Percentiles rank a stretch among this genome's conserved stretches.
Evolutionary conservation across 352 stramenopile species (phyloP).

Genomic region (Globisporangium ultimum): DNA sequence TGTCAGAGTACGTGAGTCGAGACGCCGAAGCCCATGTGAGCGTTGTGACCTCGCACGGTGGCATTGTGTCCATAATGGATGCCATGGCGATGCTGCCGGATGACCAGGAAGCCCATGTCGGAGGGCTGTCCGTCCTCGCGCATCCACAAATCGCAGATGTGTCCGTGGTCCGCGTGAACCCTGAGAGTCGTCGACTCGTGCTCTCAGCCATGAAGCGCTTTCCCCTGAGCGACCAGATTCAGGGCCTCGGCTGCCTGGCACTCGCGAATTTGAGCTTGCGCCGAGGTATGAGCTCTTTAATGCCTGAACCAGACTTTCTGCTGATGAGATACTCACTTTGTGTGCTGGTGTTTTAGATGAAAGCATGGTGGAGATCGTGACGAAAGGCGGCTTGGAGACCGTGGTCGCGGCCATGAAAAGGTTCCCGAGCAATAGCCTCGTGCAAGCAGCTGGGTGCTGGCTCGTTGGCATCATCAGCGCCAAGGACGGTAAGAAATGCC

Average conservation of each 20-base stretch:
- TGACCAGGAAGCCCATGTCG: constrained; percentile 44
- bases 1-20: constrained; percentile 34
- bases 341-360: constrained; percentile 22
- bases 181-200: constrained; percentile 48
- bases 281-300: constrained; percentile 24
- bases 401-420: constrained; percentile 50
- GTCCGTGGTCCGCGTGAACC: constrained; percentile 42
- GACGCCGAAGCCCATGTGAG: constrained; percentile 22
- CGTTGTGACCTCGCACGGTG: constrained; percentile 36
- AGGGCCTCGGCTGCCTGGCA: constrained; percentile 47
- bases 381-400: constrained; percentile 43
- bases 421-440: constrained; percentile 34
- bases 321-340: neutral
- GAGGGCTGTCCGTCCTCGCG: constrained; percentile 45
- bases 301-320: neutral
- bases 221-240: constrained; percentile 50
- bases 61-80: constrained; percentile 40
- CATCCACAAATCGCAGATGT: constrained; percentile 52
- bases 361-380: constrained; percentile 54
- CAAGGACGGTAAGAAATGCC: constrained; percentile 28
- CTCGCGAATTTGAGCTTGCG: constrained; percentile 58
- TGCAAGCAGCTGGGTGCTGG: constrained; percentile 55
- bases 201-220: constrained; percentile 59
- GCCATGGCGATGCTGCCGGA: constrained; percentile 48
- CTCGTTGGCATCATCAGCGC: constrained; percentile 46